Conservation (phyloP, 2,329 filamentous ascomycete species). For the Graphiopsis chlorocephala region DNA sequence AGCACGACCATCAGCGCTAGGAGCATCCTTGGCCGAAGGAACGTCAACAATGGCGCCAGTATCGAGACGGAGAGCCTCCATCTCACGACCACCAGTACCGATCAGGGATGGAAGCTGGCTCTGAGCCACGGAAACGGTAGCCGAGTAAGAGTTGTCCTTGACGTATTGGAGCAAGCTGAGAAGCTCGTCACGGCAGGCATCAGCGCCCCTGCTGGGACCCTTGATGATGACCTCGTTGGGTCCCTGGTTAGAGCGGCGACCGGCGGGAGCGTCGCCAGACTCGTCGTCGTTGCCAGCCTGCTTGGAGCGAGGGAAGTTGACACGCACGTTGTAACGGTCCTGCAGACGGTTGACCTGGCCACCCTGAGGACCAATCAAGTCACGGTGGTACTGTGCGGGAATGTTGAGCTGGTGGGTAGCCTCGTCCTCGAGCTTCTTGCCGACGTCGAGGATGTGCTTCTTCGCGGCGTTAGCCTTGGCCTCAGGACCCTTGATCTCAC, state of each 20-base stretch:
- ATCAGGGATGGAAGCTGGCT: conserved; percentile 93
- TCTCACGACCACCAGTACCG: conserved; percentile 81
- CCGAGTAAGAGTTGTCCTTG: conserved; percentile 79
- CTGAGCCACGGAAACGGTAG: conserved; percentile 79
- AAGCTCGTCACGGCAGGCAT: conserved; percentile 88
- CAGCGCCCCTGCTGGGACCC: conserved; percentile 88
- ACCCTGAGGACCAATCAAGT: conserved; percentile 86
- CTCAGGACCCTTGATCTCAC: conserved; percentile 92
- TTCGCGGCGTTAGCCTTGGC: conserved; percentile 88
- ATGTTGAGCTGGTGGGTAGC: conserved; percentile 83
- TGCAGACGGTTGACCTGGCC: conserved; percentile 88
- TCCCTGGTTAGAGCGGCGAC: conserved; percentile 62
- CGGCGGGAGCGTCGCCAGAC: conserved; percentile 67
- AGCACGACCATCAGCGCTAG: conserved; percentile 64
- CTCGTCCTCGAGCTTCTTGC: conserved; percentile 85
- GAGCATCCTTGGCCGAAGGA: conserved; percentile 71
- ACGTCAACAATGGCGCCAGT: conserved; percentile 92
- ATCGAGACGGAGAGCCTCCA: conserved; percentile 81
- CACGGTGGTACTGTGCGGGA: conserved; percentile 88
- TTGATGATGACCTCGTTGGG: conserved; percentile 87
- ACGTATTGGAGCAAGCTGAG: conserved; percentile 84
- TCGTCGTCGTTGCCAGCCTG: conserved; percentile 61
- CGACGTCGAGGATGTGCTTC: conserved; percentile 73
- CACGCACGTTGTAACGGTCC: conserved; percentile 86
- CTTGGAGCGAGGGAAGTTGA: conserved; percentile 82